These are phyloP conservation scores for Xylaria palmicola DNA, from an alignment of 495 filamentous ascomycete species.

Conservation along the genomic window DNA sequence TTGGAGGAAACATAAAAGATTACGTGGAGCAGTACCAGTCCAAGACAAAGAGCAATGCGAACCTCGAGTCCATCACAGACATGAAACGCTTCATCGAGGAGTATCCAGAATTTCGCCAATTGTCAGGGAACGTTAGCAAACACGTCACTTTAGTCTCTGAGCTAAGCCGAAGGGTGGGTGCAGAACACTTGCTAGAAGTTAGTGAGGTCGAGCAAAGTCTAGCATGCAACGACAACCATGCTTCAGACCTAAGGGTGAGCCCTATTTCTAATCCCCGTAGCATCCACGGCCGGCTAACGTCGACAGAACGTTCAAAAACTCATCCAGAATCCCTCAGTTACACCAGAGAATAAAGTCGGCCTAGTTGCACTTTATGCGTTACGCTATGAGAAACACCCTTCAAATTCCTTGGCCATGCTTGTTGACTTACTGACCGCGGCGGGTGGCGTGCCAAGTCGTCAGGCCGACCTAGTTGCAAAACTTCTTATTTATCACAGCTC, in stretches of 20 bases:
- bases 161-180: conserved; percentile 79
- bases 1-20: conserved; percentile 96
- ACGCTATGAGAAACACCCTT: conserved; percentile 82
- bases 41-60: conserved; percentile 87
- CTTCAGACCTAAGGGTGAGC: conserved; percentile 76
- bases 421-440: conserved; percentile 81
- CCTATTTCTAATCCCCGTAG: neutral
- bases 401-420: conserved; percentile 74
- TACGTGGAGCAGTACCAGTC: conserved; percentile 97
- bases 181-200: conserved; percentile 83
- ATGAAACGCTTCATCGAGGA: conserved; percentile 99
- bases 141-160: conserved; percentile 96
- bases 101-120: conserved; percentile 94
- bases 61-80: conserved; percentile 93
- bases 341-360: conserved; percentile 75
- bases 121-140: conserved; percentile 97
- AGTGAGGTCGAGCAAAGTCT: conserved; percentile 96
- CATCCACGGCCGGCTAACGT: neutral
- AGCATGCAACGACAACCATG: conserved; percentile 94
- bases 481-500: conserved; percentile 81
- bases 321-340: conserved; percentile 72
- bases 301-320: conserved; percentile 76
- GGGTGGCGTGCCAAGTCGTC: conserved; percentile 68
- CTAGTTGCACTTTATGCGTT: conserved; percentile 90
- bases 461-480: conserved; percentile 71